Conservation (phyloP, 2,329 filamentous ascomycete species). For the Beauveria medogensis region DNA sequence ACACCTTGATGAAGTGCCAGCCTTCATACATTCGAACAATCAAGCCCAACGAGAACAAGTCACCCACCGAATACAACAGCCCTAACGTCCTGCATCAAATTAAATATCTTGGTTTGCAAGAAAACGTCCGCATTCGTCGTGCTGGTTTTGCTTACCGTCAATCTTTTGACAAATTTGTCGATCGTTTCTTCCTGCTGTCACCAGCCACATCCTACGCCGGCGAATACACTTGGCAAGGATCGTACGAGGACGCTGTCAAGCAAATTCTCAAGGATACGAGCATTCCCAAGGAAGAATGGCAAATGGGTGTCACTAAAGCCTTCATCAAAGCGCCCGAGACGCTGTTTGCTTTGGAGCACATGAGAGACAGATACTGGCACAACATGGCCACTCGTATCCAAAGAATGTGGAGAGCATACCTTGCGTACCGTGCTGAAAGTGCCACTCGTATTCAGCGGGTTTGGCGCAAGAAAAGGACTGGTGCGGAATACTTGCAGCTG, state of each 20-base stretch:
- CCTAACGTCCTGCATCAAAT: slow-evolving; percentile 95
- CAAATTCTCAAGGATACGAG: slow-evolving; percentile 95
- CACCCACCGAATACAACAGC: slow-evolving; percentile 82
- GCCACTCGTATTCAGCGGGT: slow-evolving; percentile 91
- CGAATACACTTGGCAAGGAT: slow-evolving; percentile 92
- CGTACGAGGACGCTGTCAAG: slow-evolving; percentile 76
- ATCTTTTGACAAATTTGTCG: slow-evolving; percentile 95
- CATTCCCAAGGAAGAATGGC: slow-evolving; percentile 90
- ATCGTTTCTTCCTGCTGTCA: slow-evolving; percentile 91
- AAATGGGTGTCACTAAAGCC: slow-evolving; percentile 92
- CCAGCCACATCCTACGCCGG: slow-evolving; percentile 93
- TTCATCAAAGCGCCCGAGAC: slow-evolving; percentile 99
- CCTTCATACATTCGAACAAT: slow-evolving; percentile 98
- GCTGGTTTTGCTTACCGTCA: slow-evolving; percentile 96
- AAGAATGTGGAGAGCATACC: slow-evolving; percentile 91
- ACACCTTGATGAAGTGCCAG: slow-evolving; percentile 93
- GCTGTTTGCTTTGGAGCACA: slow-evolving; percentile 90
- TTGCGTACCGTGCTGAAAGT: slow-evolving; percentile 85
- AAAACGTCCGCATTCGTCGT: slow-evolving; percentile 94
- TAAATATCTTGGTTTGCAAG: slow-evolving; percentile 98
- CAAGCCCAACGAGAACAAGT: slow-evolving; percentile 99
- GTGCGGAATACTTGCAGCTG: slow-evolving; percentile 79
- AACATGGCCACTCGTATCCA: slow-evolving; percentile 99
- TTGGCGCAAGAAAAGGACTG: slow-evolving; percentile 89
- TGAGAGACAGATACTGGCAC: slow-evolving; percentile 97